These are phyloP conservation scores for Trametes punicea DNA, from an alignment of 768 basidiomycete species.

Conservation along the genomic window DNA sequence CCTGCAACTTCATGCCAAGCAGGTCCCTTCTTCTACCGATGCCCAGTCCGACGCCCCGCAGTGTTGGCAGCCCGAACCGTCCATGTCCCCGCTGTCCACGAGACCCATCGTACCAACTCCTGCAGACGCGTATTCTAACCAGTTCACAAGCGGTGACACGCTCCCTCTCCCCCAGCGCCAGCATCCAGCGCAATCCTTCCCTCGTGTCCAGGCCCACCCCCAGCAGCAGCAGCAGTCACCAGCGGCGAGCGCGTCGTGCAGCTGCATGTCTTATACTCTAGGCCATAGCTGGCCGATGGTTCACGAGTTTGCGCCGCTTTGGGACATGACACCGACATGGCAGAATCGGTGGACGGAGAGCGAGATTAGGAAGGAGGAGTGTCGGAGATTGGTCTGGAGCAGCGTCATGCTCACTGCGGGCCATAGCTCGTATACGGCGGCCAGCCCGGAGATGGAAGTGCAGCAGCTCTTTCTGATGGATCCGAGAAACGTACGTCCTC, in stretches of 20 bases:
- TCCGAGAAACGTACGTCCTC: conserved; percentile 55
- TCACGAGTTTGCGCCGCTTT: conserved; percentile 54
- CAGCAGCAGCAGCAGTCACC: not conserved
- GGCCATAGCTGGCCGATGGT: conserved; percentile 48
- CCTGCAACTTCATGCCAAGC: not conserved
- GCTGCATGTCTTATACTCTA: conserved; percentile 43
- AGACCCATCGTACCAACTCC: not conserved
- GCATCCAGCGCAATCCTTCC: not conserved
- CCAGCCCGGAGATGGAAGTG: conserved; percentile 30
- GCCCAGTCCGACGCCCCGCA: not conserved
- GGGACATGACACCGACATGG: conserved; percentile 67
- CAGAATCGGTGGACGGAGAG: conserved; percentile 41
- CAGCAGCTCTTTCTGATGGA: conserved; percentile 45
- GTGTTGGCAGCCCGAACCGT: not conserved
- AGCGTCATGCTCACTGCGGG: conserved; percentile 60
- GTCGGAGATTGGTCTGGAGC: conserved; percentile 73
- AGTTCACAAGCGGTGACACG: not conserved
- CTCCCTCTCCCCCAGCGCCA: not conserved
- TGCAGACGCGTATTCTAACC: not conserved
- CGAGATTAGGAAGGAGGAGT: conserved; percentile 69
- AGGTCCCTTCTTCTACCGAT: not conserved
- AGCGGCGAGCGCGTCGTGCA: conserved; percentile 10
- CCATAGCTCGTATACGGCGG: conserved; percentile 56
- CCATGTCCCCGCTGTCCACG: not conserved
- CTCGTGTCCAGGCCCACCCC: not conserved